These are phyloP conservation scores for Chaetomiaceae sp. DNA, from an alignment of 2,329 filamentous ascomycete genomes.

Conservation along the genomic window DNA sequence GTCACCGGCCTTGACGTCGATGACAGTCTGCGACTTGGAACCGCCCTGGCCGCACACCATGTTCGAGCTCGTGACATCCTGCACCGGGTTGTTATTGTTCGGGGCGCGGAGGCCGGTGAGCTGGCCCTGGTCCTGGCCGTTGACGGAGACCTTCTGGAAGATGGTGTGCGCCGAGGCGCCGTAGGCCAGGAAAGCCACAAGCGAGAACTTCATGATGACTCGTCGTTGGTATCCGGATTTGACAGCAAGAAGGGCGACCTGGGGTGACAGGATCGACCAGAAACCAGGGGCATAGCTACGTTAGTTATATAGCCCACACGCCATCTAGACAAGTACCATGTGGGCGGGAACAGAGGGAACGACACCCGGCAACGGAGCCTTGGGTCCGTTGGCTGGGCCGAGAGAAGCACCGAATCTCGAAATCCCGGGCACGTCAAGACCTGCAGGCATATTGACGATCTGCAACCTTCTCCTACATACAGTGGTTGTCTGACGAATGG, in stretches of 20 bases:
- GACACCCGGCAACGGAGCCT: slow-evolving; percentile 4
- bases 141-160: slow-evolving; percentile 44
- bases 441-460: slow-evolving; percentile 21
- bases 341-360: not conserved
- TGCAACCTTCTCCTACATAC: too few relatives aligned
- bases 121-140: slow-evolving; percentile 38
- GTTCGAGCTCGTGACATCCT: slow-evolving; percentile 42
- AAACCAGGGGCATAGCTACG: not conserved
- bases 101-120: slow-evolving; percentile 43
- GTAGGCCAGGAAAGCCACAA: slow-evolving; percentile 29
- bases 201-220: slow-evolving; percentile 34
- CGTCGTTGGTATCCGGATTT: not conserved
- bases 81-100: slow-evolving; percentile 47
- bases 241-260: slow-evolving; percentile 3
- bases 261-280: not conserved
- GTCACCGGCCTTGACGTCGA: slow-evolving; percentile 45
- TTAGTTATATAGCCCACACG: slow-evolving; percentile 14
- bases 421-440: slow-evolving; percentile 20
- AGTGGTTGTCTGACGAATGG: slow-evolving; percentile 18
- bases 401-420: slow-evolving; percentile 20
- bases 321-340: too few relatives aligned
- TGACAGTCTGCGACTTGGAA: slow-evolving; percentile 36
- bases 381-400: slow-evolving; percentile 17
- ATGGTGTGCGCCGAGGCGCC: slow-evolving; percentile 36
- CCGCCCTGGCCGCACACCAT: slow-evolving; percentile 45